Percentiles rank a stretch among this genome's conserved stretches.
These are phyloP conservation scores for Themeda triandra DNA, from an alignment of 176 grass and related monocot genomes.

Conservation along the genomic window DNA sequence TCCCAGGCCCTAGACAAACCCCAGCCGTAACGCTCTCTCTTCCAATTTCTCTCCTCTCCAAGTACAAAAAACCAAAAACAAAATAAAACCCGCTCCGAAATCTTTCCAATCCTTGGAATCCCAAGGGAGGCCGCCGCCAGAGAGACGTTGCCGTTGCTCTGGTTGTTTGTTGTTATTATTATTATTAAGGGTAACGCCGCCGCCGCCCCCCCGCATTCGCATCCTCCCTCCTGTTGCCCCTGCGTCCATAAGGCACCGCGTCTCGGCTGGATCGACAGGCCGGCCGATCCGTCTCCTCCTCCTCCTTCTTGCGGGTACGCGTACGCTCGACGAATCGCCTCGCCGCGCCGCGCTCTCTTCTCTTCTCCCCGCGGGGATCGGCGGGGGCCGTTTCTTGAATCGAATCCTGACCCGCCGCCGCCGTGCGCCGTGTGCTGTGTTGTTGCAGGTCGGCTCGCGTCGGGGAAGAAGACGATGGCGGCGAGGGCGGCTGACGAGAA, in stretches of 20 bases:
- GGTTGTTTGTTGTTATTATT: slow-evolving; percentile 2
- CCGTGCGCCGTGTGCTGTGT: not conserved
- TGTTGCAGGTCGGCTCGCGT: slow-evolving; percentile 17
- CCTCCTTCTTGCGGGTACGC: not conserved
- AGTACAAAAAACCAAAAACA: not conserved
- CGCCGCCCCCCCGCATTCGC: not conserved
- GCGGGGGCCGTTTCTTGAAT: slow-evolving; percentile 23
- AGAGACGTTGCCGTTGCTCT: not conserved
- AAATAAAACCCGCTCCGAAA: slow-evolving; percentile 16
- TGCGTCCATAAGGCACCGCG: not conserved
- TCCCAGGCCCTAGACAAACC: not conserved
- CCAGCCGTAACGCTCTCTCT: not conserved
- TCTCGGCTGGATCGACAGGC: slow-evolving; percentile 15
- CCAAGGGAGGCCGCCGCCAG: slow-evolving; percentile 12
- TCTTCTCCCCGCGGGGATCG: not conserved
- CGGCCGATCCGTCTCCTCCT: not conserved
- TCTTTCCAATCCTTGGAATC: slow-evolving; percentile 28
- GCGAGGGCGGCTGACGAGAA: slow-evolving; percentile 46
- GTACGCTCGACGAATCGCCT: not conserved
- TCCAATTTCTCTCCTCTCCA: not conserved
- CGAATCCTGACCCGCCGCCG: not conserved
- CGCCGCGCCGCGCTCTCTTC: too few relatives aligned
- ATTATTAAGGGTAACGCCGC: too few relatives aligned
- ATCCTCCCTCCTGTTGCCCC: not conserved
- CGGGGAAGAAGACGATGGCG: slow-evolving; percentile 40